Evolutionary conservation across 176 grass and related monocot species (phyloP).

Genomic region (Saccharum spontaneum): DNA sequence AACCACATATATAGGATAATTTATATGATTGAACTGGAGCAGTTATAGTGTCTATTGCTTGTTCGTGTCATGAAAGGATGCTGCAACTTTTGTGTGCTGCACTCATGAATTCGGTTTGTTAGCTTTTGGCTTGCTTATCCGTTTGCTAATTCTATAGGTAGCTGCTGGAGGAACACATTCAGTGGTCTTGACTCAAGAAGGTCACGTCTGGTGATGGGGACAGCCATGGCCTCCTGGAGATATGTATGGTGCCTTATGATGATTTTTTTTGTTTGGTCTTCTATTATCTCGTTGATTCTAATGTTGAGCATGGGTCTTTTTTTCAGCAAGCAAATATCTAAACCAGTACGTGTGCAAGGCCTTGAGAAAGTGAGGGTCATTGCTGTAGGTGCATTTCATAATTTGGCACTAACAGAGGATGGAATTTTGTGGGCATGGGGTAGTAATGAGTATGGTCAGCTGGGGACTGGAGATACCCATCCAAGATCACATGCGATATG

Average conservation of each 20-base stretch:
- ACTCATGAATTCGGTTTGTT: background rate
- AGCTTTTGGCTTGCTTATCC: constrained; percentile 16
- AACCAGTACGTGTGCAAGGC: constrained; percentile 88
- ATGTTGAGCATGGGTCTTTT: background rate
- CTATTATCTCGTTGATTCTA: constrained; percentile 26
- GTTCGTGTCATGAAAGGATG: background rate
- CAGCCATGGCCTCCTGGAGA: constrained; percentile 98
- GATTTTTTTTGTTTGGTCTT: background rate
- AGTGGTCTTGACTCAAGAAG: constrained; percentile 90
- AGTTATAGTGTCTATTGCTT: background rate
- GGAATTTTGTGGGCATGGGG: constrained; percentile 97
- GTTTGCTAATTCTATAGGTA: constrained; percentile 63
- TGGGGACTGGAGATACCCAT: constrained; percentile 91
- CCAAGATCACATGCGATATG: constrained; percentile 80
- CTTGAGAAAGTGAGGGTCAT: constrained; percentile 74
- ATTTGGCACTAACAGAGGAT: constrained; percentile 80
- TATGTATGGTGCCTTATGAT: constrained; percentile 60
- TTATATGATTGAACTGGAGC: background rate
- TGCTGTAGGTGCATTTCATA: constrained; percentile 99
- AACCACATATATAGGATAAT: background rate
- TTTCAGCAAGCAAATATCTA: constrained; percentile 88
- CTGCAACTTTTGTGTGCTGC: background rate
- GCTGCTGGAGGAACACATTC: constrained; percentile 98
- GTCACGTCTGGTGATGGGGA: constrained; percentile 94
- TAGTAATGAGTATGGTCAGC: constrained; percentile 94